Base-by-base conservation (phyloP, 169 alveolate genomes). In the Plasmodium cynomolgi region DNA sequence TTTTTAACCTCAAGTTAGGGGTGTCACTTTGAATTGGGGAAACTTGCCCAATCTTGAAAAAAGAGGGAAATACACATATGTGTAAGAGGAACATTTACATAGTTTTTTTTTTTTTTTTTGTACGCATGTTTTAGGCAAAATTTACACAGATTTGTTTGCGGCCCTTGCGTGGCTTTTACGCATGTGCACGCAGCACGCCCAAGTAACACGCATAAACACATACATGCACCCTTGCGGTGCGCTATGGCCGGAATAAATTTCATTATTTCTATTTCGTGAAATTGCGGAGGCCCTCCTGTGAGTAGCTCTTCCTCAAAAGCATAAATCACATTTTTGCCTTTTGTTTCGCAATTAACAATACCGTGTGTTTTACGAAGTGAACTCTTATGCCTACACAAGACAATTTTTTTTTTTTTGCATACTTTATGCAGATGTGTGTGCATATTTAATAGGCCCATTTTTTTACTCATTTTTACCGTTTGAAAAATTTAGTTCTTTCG, bases 161-260 rank as follows among this genome's bases (percentile, higher is more conserved):
- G 62, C 9, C 62, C 2, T 17, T 50, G 37, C 37, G 39, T 26
- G 9, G 77, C 77, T 23, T 68, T 68, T 23, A 68, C 41, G 0
- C 37, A 68, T 26, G 37, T 68, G 37, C 37, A 68, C 77, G 37
- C 77, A 68, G 77, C 77, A 68, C 77, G 77, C 77, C 77, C 37
- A 23, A 9, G 34, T 68, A 68, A 9, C 62, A 50, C 62, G 26
- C 37, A 68, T 23, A 26, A 68, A 68, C 41, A 68, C 77, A 68
- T 68, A 29, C 77, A 68, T 68, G 77, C 77, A 5, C 77, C 77
- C 41, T 23, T 68, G 77, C 37, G 17, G 31, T 23, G 37, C 77
- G 77, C n/a, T 23, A 23, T 20, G 31, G n/a, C 37, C 0, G 77
- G 77, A 29, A 29, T 26, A 68, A 68, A 26, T 68, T 68, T 11